Base-by-base conservation (phyloP, 2,329 filamentous ascomycete species). In the Colletotrichum sp. region DNA sequence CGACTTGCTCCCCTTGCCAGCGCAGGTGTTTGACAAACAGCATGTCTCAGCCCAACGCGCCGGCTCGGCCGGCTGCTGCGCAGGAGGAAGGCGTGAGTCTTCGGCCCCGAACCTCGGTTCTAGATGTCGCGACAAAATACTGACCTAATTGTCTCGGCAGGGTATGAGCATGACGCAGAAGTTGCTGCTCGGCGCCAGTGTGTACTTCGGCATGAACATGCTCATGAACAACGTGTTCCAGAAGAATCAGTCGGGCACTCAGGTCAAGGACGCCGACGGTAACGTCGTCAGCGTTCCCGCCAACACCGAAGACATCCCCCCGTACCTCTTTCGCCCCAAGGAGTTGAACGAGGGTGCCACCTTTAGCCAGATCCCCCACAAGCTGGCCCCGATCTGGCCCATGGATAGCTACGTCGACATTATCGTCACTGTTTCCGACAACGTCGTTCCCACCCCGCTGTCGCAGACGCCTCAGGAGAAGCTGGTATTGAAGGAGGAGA, bases 331-430 rank as follows among this genome's bases (percentile, higher is more conserved):
- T 76, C 91, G 94, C 68, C 93, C 94, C n/a, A 84, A 88, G 76
- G 83, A 85, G 75, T 86, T 93, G 81, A 84, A 92, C 85, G 88
- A 92, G 76, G 92, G 91, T 79, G 93, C 92, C 26, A 85, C 89
- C 67, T 93, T 93, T 83, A 94, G 90, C 80, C 84, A 86, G 1
- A 86, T 95, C 21, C 95, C 96, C 2, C 90, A 93, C 79, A 90
- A 89, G 72, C 89, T 98, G 77, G 94, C 94, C 49, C 96, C 97
- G 26, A 95, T 99, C 81, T 99, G 97, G 97, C 92, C 95, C 4
- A 87, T 90, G 64, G 92, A 97, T 82, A 95, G 92, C 80, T 88
- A 91, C 76, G 85, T 99, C 79, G 97, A 99, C 84, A 92, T 99
- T 80, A 89, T 92, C 79, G 91, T 99, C 82, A 97, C 96, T 80